Evolutionary conservation across 2,329 filamentous ascomycete species (phyloP).

Genomic region (Paecilomyces niveus): DNA sequence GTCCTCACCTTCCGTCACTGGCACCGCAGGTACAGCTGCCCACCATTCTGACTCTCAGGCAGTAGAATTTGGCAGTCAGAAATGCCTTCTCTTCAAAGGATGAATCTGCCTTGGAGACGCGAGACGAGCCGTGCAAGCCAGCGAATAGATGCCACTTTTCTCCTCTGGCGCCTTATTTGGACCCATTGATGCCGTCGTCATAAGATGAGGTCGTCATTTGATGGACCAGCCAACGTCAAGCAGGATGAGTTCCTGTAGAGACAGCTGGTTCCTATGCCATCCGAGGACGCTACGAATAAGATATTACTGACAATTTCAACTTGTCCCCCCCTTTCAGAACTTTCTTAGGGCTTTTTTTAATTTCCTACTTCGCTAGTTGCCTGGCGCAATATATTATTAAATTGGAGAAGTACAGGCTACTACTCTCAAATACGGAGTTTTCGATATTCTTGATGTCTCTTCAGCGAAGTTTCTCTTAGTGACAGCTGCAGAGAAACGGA

Average conservation of each 20-base stretch:
- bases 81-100: not conserved
- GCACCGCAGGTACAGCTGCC: not conserved
- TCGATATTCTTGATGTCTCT: not conserved
- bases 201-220: not conserved
- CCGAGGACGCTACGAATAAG: not conserved
- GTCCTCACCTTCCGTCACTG: not conserved
- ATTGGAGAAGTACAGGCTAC: not conserved
- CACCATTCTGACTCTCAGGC: not conserved
- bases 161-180: not conserved
- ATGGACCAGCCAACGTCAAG: not conserved
- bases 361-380: not conserved
- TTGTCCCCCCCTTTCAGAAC: not conserved
- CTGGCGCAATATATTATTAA: not conserved
- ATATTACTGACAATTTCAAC: not conserved
- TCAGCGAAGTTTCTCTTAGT: not conserved
- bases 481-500: not conserved
- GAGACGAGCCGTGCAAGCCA: not conserved
- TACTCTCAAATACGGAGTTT: too few species aligned
- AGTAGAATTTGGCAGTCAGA: not conserved
- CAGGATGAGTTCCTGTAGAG: not conserved
- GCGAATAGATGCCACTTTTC: not conserved
- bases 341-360: not conserved
- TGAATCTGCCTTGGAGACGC: not conserved
- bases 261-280: not conserved
- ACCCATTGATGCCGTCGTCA: not conserved